phyloP scores from a whole-genome alignment of 257 asterid genomes.

The Lycium ferocissimum region DNA sequence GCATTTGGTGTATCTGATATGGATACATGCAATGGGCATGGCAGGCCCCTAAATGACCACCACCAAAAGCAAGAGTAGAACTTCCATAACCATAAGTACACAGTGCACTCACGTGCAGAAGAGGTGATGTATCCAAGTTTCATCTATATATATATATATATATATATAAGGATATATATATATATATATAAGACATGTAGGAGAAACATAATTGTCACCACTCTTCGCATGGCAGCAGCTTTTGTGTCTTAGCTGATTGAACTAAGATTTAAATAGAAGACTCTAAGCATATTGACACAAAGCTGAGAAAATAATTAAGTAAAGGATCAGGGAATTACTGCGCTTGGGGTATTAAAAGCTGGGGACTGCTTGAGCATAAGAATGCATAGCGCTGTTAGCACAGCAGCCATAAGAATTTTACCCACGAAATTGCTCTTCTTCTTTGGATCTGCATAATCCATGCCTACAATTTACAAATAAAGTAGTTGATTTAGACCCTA shows the following conservation, averaged over 20 bases:
- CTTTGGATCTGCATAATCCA: constrained; percentile 88
- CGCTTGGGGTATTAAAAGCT: constrained; percentile 46
- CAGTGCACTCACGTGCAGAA: background rate
- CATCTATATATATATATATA: no score
- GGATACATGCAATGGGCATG: background rate
- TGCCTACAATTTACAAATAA: constrained; percentile 55
- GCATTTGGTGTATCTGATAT: background rate
- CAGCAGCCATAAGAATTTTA: constrained; percentile 53
- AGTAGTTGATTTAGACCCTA: background rate
- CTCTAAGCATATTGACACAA: constrained; percentile 13
- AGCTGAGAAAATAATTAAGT: background rate
- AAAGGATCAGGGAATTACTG: constrained; percentile 34
- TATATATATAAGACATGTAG: background rate
- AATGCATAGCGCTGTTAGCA: constrained; percentile 52
- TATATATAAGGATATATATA: no score
- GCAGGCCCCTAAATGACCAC: constrained; percentile 13
- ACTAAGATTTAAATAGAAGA: background rate
- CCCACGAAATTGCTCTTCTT: constrained; percentile 52
- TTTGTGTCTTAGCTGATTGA: constrained; percentile 5
- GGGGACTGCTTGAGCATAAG: constrained; percentile 57
- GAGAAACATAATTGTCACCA: background rate
- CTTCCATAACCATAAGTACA: background rate
- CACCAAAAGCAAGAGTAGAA: background rate
- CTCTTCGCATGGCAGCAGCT: background rate
- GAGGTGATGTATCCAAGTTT: constrained; percentile 22